These are phyloP conservation scores for Pichia terricola DNA, from an alignment of 1,139 yeast genomes.

Conservation along the genomic window DNA sequence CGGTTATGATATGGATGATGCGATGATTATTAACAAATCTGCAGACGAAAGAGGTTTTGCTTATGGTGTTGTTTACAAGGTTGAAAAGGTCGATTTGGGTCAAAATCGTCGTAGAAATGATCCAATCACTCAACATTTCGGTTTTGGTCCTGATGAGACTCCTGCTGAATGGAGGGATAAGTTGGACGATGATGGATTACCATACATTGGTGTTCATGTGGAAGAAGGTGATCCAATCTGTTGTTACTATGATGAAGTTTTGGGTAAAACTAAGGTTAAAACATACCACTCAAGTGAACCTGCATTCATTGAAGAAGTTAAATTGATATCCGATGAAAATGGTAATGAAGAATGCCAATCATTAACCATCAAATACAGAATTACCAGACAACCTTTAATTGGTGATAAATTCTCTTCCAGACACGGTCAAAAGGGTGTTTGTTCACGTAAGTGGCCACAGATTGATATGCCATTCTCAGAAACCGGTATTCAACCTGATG, in stretches of 20 bases:
- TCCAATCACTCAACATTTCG: slow-evolving; percentile 89
- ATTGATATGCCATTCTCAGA: slow-evolving; percentile 96
- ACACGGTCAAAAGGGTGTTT: slow-evolving; percentile 99
- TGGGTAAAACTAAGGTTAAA: slow-evolving; percentile 85
- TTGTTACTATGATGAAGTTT: slow-evolving; percentile 85
- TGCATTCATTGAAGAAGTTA: slow-evolving; percentile 92
- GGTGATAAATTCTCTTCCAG: slow-evolving; percentile 98
- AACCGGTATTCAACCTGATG: slow-evolving; percentile 93
- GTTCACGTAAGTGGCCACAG: slow-evolving; percentile 97
- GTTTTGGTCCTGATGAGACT: slow-evolving; percentile 89
- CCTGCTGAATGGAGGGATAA: slow-evolving; percentile 84
- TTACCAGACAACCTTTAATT: slow-evolving; percentile 86
- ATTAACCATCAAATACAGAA: slow-evolving; percentile 80
- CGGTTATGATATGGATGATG: slow-evolving; percentile 99
- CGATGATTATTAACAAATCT: slow-evolving; percentile 94
- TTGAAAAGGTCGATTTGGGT: slow-evolving; percentile 78
- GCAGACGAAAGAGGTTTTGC: slow-evolving; percentile 98
- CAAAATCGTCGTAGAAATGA: slow-evolving; percentile 82
- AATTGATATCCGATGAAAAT: slow-evolving; percentile 74
- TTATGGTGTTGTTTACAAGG: slow-evolving; percentile 93
- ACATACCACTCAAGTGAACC: slow-evolving; percentile 93
- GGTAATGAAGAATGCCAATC: slow-evolving; percentile 76
- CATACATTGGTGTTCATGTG: slow-evolving; percentile 76
- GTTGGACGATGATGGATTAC: slow-evolving; percentile 89
- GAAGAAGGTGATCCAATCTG: slow-evolving; percentile 95